Evolutionary conservation across 495 filamentous ascomycete species (phyloP).

Genomic region (Aspergillus steynii): DNA sequence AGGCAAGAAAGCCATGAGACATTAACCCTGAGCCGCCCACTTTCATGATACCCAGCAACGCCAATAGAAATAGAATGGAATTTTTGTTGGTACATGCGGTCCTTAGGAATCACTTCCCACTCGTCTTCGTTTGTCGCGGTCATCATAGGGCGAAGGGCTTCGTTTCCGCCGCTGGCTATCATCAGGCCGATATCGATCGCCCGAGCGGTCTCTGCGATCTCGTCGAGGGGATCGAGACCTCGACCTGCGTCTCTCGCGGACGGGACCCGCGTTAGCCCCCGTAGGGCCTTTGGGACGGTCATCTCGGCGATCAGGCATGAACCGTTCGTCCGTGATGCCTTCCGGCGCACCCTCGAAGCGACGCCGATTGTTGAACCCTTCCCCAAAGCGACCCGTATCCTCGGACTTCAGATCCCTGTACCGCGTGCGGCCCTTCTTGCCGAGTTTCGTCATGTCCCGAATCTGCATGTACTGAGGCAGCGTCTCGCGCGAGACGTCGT

Average conservation of each 20-base stretch:
- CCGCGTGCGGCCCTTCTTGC: constrained; percentile 86
- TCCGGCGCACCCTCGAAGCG: constrained; percentile 40
- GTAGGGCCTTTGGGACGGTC: constrained; percentile 42
- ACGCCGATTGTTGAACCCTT: constrained; percentile 50
- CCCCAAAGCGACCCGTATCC: constrained; percentile 88
- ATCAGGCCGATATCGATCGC: constrained; percentile 42
- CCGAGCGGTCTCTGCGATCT: constrained; percentile 45
- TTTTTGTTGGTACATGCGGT: constrained; percentile 12
- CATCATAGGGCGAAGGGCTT: constrained; percentile 61
- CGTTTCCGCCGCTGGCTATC: constrained; percentile 56
- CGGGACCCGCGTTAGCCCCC: constrained; percentile 51
- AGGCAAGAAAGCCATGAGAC: background rate
- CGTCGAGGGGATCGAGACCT: constrained; percentile 38
- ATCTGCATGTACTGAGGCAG: constrained; percentile 93
- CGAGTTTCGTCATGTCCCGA: constrained; percentile 89
- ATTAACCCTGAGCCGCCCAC: constrained; percentile 11
- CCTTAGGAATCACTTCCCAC: constrained; percentile 46
- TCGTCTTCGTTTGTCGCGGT: constrained; percentile 69
- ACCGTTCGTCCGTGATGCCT: constrained; percentile 66
- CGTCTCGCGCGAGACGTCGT: constrained; percentile 75
- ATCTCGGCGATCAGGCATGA: constrained; percentile 61
- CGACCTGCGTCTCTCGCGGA: constrained; percentile 40
- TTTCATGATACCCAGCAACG: constrained; percentile 25
- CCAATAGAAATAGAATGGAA: constrained; percentile 23
- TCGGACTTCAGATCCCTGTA: constrained; percentile 87